Conservation (phyloP, 2,329 filamentous ascomycete genomes). For the Colletotrichum musicola region DNA sequence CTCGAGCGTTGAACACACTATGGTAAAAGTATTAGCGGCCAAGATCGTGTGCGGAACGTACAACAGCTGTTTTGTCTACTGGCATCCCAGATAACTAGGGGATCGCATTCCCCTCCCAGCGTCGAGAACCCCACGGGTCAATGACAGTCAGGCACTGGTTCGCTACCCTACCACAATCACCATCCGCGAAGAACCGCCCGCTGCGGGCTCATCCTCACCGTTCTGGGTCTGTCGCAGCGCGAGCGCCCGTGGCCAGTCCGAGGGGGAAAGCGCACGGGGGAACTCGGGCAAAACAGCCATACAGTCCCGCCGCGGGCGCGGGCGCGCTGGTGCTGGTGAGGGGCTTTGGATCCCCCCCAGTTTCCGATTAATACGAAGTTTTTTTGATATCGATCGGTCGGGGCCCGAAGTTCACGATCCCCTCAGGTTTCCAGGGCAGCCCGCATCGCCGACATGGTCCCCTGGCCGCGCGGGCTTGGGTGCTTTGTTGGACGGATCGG, state of each 20-base stretch:
- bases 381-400: conserved; percentile 30
- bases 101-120: no score
- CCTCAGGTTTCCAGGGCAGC: conserved; percentile 25
- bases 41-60: no score
- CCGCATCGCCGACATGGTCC: conserved; percentile 28
- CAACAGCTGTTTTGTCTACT: no score
- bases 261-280: not conserved
- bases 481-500: conserved; percentile 32
- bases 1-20: no score
- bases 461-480: conserved; percentile 24
- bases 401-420: conserved; percentile 33
- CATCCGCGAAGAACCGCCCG: no score
- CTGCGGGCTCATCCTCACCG: not conserved
- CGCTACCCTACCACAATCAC: no score
- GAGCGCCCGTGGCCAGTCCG: no score
- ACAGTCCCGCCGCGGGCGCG: not conserved
- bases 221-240: not conserved
- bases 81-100: no score
- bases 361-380: conserved; percentile 31
- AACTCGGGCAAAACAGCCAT: not conserved
- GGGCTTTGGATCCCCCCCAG: not conserved
- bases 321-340: not conserved
- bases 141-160: no score
- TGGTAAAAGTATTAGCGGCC: no score
- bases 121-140: no score